These are phyloP conservation scores for Allium fistulosum DNA, from an alignment of 106 monocot genomes.

Conservation along the genomic window DNA sequence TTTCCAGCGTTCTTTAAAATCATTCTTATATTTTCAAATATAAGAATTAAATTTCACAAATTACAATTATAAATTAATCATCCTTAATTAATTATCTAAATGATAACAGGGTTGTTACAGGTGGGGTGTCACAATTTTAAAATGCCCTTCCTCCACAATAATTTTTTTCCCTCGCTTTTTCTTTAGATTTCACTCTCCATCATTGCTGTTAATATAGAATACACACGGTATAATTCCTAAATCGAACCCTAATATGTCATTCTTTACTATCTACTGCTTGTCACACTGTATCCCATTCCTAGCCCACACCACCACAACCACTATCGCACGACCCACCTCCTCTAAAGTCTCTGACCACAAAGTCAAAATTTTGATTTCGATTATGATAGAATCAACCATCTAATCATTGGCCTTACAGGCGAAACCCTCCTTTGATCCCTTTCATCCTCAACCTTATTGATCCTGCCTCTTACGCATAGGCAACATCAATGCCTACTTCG, in stretches of 20 bases:
- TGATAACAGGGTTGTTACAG: too few species aligned
- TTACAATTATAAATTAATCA: too few species aligned
- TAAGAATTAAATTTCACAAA: too few species aligned
- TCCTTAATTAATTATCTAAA: too few species aligned
- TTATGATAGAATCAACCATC: constrained; percentile 44
- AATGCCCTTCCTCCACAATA: too few species aligned
- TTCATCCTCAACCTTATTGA: constrained; percentile 62
- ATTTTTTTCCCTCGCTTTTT: too few species aligned
- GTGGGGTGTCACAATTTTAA: too few species aligned
- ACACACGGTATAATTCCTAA: too few species aligned
- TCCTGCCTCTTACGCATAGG: constrained; percentile 87
- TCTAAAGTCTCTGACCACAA: constrained; percentile 87
- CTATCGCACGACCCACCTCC: neutral
- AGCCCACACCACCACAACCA: constrained; percentile 6
- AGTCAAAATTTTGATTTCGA: constrained; percentile 75
- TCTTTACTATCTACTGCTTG: constrained; percentile 46
- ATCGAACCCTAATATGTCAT: constrained; percentile 21
- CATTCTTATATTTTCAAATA: too few species aligned
- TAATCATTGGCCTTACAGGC: constrained; percentile 67
- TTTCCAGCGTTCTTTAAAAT: too few species aligned
- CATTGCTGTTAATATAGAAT: too few species aligned
- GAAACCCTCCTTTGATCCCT: constrained; percentile 75
- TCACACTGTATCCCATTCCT: constrained; percentile 8
- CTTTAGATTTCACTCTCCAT: too few species aligned
- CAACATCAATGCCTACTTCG: constrained; percentile 88